Percentiles rank a stretch among this genome's conserved stretches.
phyloP scores from a whole-genome alignment of 352 stramenopile species.

The Globisporangium carolinianum region DNA sequence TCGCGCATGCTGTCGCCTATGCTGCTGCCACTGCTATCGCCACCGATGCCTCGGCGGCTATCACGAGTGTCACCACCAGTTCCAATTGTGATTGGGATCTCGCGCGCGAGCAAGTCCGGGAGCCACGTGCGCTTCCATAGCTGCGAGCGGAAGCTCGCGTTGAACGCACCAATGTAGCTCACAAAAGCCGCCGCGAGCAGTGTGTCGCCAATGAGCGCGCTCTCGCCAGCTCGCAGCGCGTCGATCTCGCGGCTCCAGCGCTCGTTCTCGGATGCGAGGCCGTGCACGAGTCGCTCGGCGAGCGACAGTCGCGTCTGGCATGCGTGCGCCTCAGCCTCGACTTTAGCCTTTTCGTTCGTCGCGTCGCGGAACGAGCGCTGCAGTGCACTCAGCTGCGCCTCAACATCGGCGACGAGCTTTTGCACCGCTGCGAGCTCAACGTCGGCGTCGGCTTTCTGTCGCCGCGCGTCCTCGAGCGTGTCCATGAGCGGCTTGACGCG shows the following conservation, averaged over 20 bases:
- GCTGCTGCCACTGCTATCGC: neutral
- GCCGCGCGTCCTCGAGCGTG: slow-evolving; percentile 74
- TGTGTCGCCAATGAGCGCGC: slow-evolving; percentile 82
- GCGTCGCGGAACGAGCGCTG: slow-evolving; percentile 79
- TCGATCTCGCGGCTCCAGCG: slow-evolving; percentile 89
- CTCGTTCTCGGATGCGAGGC: slow-evolving; percentile 83
- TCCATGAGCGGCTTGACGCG: slow-evolving; percentile 95
- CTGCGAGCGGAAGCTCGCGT: slow-evolving; percentile 67
- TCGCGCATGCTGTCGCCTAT: neutral
- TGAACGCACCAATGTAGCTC: slow-evolving; percentile 91
- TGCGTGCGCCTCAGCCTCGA: slow-evolving; percentile 79
- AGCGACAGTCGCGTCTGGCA: slow-evolving; percentile 85
- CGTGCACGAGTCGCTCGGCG: slow-evolving; percentile 85
- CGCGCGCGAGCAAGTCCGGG: slow-evolving; percentile 73
- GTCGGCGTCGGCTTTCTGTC: slow-evolving; percentile 74
- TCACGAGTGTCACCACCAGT: neutral
- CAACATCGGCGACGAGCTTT: slow-evolving; percentile 77
- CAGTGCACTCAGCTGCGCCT: slow-evolving; percentile 67
- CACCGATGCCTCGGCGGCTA: too few relatives aligned
- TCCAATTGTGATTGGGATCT: slow-evolving; percentile 74
- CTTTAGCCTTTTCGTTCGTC: slow-evolving; percentile 89
- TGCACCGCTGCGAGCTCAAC: slow-evolving; percentile 74
- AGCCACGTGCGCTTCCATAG: slow-evolving; percentile 87
- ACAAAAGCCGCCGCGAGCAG: slow-evolving; percentile 87
- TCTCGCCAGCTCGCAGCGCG: slow-evolving; percentile 57